phyloP scores from a whole-genome alignment of 495 filamentous ascomycete genomes.

The Xylaria bambusicola region DNA sequence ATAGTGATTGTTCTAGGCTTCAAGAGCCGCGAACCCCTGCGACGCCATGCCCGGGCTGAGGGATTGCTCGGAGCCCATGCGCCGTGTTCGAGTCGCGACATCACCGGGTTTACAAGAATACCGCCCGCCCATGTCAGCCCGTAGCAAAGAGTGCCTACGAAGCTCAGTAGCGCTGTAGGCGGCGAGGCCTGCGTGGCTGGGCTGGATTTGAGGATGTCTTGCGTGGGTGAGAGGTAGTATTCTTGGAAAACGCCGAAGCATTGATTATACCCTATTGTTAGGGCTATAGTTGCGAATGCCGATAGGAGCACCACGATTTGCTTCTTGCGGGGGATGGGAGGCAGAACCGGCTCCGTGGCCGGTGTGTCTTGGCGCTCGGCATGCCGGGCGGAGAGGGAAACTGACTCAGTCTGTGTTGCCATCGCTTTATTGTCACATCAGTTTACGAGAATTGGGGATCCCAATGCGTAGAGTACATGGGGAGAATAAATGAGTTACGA shows the following conservation, averaged over 20 bases:
- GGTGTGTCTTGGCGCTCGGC: slow-evolving; percentile 5
- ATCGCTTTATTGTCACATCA: neutral
- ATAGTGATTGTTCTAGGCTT: slow-evolving; percentile 34
- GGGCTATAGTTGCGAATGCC: slow-evolving; percentile 45
- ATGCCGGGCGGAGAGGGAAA: slow-evolving; percentile 19
- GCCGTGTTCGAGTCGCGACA: slow-evolving; percentile 41
- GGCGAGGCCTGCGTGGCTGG: slow-evolving; percentile 33
- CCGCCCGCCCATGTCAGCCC: slow-evolving; percentile 55
- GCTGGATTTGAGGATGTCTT: slow-evolving; percentile 37
- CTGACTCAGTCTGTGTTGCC: slow-evolving; percentile 14
- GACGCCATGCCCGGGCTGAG: slow-evolving; percentile 27
- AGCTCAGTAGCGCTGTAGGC: slow-evolving; percentile 46
- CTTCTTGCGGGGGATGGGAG: slow-evolving; percentile 40
- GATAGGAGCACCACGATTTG: slow-evolving; percentile 48
- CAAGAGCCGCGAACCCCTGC: slow-evolving; percentile 27
- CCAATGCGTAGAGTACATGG: no score
- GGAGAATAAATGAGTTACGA: no score
- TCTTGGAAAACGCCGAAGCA: slow-evolving; percentile 51
- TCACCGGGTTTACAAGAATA: slow-evolving; percentile 50
- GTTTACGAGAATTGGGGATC: no score
- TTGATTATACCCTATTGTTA: slow-evolving; percentile 56
- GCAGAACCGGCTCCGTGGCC: slow-evolving; percentile 25
- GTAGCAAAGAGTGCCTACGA: slow-evolving; percentile 51
- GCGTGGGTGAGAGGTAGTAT: slow-evolving; percentile 47
- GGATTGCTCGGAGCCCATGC: slow-evolving; percentile 24